Conservation (phyloP, 768 basidiomycete species). For the Boletus barrowsii region DNA sequence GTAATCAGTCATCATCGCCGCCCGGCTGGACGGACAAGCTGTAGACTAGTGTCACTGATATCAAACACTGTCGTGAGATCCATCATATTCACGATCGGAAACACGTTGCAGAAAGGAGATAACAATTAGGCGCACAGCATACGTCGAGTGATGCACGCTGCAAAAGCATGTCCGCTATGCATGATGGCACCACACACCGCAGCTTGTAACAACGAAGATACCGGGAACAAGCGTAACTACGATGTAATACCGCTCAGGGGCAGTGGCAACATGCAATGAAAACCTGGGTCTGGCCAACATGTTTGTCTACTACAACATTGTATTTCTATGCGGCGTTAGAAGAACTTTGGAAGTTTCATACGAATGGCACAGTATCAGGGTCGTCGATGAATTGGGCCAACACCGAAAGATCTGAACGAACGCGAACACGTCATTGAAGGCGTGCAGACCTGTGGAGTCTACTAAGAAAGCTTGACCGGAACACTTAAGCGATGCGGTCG, state of each 20-base stretch:
- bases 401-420: slow-evolving; percentile 12
- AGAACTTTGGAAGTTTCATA: slow-evolving; percentile 15
- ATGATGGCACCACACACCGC: not conserved
- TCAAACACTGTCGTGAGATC: slow-evolving; percentile 19
- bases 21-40: slow-evolving; percentile 11
- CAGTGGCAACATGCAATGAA: slow-evolving; percentile 21
- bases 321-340: slow-evolving; percentile 28
- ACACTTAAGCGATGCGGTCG: slow-evolving; percentile 6
- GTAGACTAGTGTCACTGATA: slow-evolving; percentile 4
- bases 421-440: slow-evolving; percentile 12
- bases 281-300: not conserved
- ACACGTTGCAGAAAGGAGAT: slow-evolving; percentile 22
- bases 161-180: slow-evolving; percentile 21
- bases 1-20: slow-evolving; percentile 14
- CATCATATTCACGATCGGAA: slow-evolving; percentile 9
- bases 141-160: slow-evolving; percentile 26
- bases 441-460: not conserved
- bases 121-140: slow-evolving; percentile 22
- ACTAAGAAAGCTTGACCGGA: not conserved
- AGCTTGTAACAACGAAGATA: slow-evolving; percentile 4
- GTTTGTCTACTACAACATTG: slow-evolving; percentile 2
- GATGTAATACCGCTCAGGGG: slow-evolving; percentile 29
- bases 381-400: slow-evolving; percentile 17
- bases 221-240: slow-evolving; percentile 7
- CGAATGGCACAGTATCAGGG: slow-evolving; percentile 13